Base-by-base conservation (phyloP, 2,329 filamentous ascomycete species). In the Calonectria hongkongensis region DNA sequence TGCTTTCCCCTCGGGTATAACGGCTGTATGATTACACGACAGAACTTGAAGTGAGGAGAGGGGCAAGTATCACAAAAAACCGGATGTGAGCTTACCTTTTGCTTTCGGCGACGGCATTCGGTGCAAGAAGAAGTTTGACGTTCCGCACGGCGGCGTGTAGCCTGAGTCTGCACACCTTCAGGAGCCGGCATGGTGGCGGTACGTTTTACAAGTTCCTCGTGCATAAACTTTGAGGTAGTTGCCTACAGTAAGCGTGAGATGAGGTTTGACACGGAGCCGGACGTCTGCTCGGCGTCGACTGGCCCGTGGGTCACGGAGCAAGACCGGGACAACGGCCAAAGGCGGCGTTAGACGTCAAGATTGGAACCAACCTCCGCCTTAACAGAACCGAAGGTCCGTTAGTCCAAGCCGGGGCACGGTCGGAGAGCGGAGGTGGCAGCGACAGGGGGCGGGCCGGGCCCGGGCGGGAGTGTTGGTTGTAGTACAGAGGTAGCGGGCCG, bases 71-170 rank as follows among this genome's bases (percentile, higher is more conserved):
- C 21, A 21, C 21, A 21, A 50, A 47, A 21, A 30, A 3, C n/a
- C 9, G 36, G 15, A 50, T 30, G 60, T 33, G 33, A 27, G 39
- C 81, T 64, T 79, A 88, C 88, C 84, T 87, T 89, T 82, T 89
- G 87, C 77, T 89, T 89, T 71, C 88, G 83, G 72, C 87, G 83
- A 58, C 87, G 85, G 69, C 88, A 89, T 76, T 89, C 88, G 4
- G 85, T 85, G 77, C 88, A 89, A 25, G 87, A 88, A 25, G 86
- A 87, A 47, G 81, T 80, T 72, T 80, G 80, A 16, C 79, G 77
- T 48, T 79, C 79, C 21, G 75, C 67, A 48, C 74, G 75, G 27
- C 75, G 76, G 28, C 73, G 76, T 58, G 73, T 64, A 68, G 72
- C 71, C 67, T 79, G 74, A 65, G 66, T 73, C 64, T 78, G 76